Evolutionary conservation across 225 moss, liverwort and hornwort genomes (phyloP).

Genomic region (Marchantia paleacea): DNA sequence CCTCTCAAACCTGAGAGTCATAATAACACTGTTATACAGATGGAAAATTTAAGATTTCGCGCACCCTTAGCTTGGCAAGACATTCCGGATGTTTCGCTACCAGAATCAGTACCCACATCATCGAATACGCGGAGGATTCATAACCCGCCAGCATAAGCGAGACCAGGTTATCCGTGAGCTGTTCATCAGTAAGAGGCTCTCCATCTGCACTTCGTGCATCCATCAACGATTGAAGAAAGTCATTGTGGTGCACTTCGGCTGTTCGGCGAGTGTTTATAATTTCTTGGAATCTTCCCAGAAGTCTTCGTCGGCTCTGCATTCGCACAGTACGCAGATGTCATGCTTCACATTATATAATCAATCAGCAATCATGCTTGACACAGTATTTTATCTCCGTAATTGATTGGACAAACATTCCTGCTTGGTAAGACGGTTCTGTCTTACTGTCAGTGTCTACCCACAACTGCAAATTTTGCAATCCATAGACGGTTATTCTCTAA

Average conservation of each 20-base stretch:
- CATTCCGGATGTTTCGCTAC: constrained; percentile 15
- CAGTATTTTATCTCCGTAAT: too few relatives aligned
- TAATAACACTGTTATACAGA: background rate
- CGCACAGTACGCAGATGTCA: background rate
- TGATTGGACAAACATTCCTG: too few relatives aligned
- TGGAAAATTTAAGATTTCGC: background rate
- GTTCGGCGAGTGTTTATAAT: background rate
- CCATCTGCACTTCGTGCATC: constrained; percentile 12
- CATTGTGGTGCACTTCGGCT: background rate
- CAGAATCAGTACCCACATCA: constrained; percentile 26
- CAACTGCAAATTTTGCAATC: too few relatives aligned
- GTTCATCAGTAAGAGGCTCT: constrained; percentile 12
- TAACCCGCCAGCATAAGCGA: constrained; percentile 17
- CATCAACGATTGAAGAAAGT: constrained; percentile 24
- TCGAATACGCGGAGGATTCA: constrained; percentile 24
- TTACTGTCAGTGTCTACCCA: too few relatives aligned
- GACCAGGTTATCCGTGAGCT: constrained; percentile 21
- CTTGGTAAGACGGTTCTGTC: too few relatives aligned
- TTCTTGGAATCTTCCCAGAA: background rate
- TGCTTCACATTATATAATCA: background rate
- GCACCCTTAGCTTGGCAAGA: constrained; percentile 24
- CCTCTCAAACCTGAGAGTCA: background rate
- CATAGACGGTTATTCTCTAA: too few relatives aligned
- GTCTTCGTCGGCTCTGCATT: constrained; percentile 18
- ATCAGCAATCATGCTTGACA: too few relatives aligned